Evolutionary conservation across 306 rosid species (phyloP), one percentile per base, ranked within the genome.

Genomic region (Cucurbita argyrosperma): DNA sequence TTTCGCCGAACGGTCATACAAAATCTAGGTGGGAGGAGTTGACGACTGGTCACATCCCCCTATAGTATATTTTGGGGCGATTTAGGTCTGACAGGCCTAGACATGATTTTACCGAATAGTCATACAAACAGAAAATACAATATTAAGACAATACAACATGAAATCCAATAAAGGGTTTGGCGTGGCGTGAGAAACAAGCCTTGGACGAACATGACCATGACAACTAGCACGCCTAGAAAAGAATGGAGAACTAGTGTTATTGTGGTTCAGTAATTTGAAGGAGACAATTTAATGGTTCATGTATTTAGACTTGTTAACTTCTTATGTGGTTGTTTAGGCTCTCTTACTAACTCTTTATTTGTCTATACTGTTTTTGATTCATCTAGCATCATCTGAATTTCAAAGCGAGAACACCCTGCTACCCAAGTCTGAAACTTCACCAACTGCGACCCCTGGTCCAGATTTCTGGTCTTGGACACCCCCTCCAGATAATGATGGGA

Each of bases 381-480:
- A 15, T 70, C 15, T 70, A 51, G 74, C 19, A 49, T 39, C 13
- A 76, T 50, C 80, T 71, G 96, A 88, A 80, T 63, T 39, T 26
- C 78, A 47, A 68, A 78, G 62, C 55, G 83, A 78, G 69, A 80
- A 70, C 80, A 71, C 65, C 15, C 13, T 63, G 50, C 74, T 82
- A 54, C 70, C 84, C 42, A 81, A 47, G 16, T 80, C 89, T 8
- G 87, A 77, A 13, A 72, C 72, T 77, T 84, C 80, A 81, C 79
- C 64, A 82, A 77, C 61, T 65, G 87, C 78, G 66, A 77, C 85
- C 23, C 97, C 97, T 4, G 99, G 99, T 76, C 99, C 97, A 19
- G 96, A 91, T 79, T 91, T 95, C 80, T 95, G 99, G 97, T 87
- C 96, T 38, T 95, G 99, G 99, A 76, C 85, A 51, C 99, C 99